These are phyloP conservation scores for Testicularia cyperi DNA, from an alignment of 1,284 basidiomycete genomes.

Conservation along the genomic window DNA sequence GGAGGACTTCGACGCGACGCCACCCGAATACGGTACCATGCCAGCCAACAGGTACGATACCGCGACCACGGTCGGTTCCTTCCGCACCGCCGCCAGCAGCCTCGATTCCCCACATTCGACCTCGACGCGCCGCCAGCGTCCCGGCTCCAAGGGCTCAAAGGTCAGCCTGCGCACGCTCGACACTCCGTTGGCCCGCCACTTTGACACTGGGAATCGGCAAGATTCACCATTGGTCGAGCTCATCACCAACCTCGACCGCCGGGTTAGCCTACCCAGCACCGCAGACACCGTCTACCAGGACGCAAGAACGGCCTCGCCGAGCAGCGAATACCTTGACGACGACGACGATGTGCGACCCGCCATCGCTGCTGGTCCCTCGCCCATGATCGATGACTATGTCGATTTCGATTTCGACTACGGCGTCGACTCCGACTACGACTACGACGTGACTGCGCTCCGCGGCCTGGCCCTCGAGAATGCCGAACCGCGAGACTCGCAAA, in stretches of 20 bases:
- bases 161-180: conserved; percentile 24
- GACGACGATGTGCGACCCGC: conserved; percentile 1
- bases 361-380: conserved; percentile 9
- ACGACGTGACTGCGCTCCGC: no score
- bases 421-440: no score
- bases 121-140: conserved; percentile 4
- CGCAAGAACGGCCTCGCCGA: conserved; percentile 13
- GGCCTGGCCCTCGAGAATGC: no score
- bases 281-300: conserved; percentile 16
- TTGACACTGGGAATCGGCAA: conserved; percentile 17
- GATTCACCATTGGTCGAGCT: conserved; percentile 35
- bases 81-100: conserved; percentile 24
- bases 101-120: conserved; percentile 20
- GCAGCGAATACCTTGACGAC: conserved; percentile 18
- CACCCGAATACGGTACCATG: conserved; percentile 9
- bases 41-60: conserved; percentile 32
- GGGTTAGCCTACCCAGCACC: conserved; percentile 16
- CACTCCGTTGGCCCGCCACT: conserved; percentile 28
- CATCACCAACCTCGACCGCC: conserved; percentile 30
- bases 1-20: conserved; percentile 1
- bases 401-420: conserved; percentile 9
- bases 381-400: background rate
- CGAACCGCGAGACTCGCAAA: background rate
- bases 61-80: conserved; percentile 22
- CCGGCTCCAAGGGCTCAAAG: conserved; percentile 15